Evolutionary conservation across 495 filamentous ascomycete species (phyloP).

Genomic region (Hypoxylon trugodes): DNA sequence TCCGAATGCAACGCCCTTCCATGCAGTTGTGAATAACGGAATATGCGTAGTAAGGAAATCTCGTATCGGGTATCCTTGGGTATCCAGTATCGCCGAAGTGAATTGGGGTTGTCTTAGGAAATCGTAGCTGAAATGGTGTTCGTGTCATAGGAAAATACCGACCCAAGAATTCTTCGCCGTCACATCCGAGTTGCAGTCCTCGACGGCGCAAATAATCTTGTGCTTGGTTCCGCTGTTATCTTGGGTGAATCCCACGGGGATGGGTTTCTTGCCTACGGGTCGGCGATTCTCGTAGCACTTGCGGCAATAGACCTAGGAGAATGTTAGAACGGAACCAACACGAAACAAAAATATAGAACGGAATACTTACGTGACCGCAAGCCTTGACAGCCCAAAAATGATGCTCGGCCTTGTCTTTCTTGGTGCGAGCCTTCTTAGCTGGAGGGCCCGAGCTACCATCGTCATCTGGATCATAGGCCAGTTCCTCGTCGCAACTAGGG

Average conservation of each 20-base stretch:
- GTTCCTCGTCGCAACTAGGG: slow-evolving; percentile 55
- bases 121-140: background rate
- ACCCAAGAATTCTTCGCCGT: slow-evolving; percentile 51
- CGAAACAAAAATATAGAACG: background rate
- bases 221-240: slow-evolving; percentile 30
- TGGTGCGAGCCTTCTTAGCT: slow-evolving; percentile 48
- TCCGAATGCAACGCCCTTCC: slow-evolving; percentile 15
- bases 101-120: background rate
- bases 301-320: slow-evolving; percentile 55
- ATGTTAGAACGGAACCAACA: slow-evolving; percentile 3
- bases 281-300: slow-evolving; percentile 54
- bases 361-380: slow-evolving; percentile 57
- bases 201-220: slow-evolving; percentile 52
- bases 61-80: slow-evolving; percentile 8
- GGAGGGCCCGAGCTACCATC: slow-evolving; percentile 36
- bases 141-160: slow-evolving; percentile 52
- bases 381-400: slow-evolving; percentile 60
- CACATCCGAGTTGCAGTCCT: slow-evolving; percentile 53
- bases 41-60: background rate
- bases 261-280: slow-evolving; percentile 22
- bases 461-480: slow-evolving; percentile 54
- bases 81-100: slow-evolving; percentile 2
- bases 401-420: slow-evolving; percentile 56
- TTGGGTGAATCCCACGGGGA: slow-evolving; percentile 35
- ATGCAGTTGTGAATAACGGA: slow-evolving; percentile 22